Percentiles rank a stretch among this genome's conserved stretches.
Evolutionary conservation across 176 grass and related monocot species (phyloP).

Genomic region (Panicum miliaceum): DNA sequence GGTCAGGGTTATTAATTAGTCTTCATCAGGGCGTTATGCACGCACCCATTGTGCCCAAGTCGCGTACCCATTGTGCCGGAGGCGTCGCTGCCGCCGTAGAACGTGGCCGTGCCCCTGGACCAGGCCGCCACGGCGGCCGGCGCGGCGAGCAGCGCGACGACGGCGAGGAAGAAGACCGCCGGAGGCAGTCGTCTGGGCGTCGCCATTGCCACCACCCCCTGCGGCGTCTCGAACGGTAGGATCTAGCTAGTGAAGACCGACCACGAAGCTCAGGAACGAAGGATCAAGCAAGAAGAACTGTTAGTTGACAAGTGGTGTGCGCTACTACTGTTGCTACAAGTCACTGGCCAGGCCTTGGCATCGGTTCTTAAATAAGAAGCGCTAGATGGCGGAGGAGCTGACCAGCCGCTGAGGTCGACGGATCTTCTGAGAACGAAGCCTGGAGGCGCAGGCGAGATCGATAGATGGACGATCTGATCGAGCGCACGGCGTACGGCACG

Average conservation of each 20-base stretch:
- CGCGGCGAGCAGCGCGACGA: slow-evolving; percentile 9
- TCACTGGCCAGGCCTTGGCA: too few species aligned
- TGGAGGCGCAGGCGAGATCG: background rate
- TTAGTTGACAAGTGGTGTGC: background rate
- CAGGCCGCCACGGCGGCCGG: slow-evolving; percentile 30
- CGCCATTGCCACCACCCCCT: background rate
- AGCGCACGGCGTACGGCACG: slow-evolving; percentile 22
- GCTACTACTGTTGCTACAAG: background rate
- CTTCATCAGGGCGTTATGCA: background rate
- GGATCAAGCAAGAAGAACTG: background rate
- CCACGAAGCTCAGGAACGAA: background rate
- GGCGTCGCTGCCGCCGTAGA: slow-evolving; percentile 79
- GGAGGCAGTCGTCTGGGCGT: slow-evolving; percentile 1
- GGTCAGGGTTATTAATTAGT: too few species aligned
- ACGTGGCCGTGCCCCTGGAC: slow-evolving; percentile 58
- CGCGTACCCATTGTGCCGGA: slow-evolving; percentile 84
- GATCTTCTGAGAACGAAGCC: background rate
- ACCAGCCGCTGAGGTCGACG: background rate
- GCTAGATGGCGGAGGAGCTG: background rate
- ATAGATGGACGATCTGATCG: background rate
- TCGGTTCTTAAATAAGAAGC: slow-evolving; percentile 31
- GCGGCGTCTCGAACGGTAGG: background rate
- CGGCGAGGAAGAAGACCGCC: background rate
- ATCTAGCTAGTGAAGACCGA: background rate
- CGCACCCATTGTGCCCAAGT: too few species aligned